Evolutionary conservation across 306 rosid genomes (phyloP).

Genomic region (Lathyrus tuberosus): DNA sequence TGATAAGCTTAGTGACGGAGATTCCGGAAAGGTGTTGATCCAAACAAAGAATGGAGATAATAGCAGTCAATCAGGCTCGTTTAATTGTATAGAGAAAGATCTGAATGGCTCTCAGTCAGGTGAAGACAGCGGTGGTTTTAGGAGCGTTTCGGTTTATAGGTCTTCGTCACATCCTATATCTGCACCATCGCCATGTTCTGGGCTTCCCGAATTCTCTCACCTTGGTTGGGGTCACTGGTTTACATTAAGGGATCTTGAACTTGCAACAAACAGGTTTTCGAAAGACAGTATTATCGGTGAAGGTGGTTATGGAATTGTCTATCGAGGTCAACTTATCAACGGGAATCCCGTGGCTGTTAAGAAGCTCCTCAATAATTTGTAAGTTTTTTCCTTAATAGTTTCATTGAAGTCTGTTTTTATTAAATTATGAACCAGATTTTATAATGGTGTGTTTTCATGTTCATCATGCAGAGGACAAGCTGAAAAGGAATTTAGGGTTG

Average conservation of each 20-base stretch:
- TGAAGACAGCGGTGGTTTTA: conserved; percentile 52
- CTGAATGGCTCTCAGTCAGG: conserved; percentile 60
- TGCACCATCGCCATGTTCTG: conserved; percentile 68
- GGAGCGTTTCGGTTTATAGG: conserved; percentile 42
- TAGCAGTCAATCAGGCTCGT: conserved; percentile 70
- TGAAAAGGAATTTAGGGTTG: conserved; percentile 56
- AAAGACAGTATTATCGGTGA: conserved; percentile 55
- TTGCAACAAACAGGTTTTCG: conserved; percentile 75
- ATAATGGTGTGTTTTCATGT: background rate
- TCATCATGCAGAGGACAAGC: conserved; percentile 75
- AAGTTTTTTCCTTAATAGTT: conserved; percentile 31
- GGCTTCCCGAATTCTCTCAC: conserved; percentile 60
- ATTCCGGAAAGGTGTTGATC: conserved; percentile 63
- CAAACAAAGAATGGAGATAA: conserved; percentile 60
- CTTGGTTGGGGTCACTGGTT: conserved; percentile 95
- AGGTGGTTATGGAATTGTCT: conserved; percentile 80
- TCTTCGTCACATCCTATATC: conserved; percentile 56
- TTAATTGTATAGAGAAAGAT: conserved; percentile 60
- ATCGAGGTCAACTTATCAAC: conserved; percentile 69
- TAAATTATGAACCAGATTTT: background rate
- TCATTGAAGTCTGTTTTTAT: background rate
- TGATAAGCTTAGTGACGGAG: conserved; percentile 58
- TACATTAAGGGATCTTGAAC: conserved; percentile 82
- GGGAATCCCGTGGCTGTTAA: conserved; percentile 77
- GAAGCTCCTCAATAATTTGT: conserved; percentile 84